Conservation (phyloP, 495 filamentous ascomycete species). For the Podospora pseudocomata region DNA sequence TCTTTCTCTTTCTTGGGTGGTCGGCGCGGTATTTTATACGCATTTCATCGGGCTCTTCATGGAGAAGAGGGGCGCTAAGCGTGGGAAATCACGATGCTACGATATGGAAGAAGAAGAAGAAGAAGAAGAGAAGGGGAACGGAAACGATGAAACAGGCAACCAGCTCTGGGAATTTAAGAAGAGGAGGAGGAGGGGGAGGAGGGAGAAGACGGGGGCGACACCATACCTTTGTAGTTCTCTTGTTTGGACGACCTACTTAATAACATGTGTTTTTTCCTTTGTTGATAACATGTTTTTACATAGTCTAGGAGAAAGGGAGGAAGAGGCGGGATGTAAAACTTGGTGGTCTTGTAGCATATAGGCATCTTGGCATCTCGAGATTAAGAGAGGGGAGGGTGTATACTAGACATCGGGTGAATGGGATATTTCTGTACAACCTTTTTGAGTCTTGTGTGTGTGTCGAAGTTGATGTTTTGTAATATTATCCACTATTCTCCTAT, state of each 20-base stretch:
- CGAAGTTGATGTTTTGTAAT: no score
- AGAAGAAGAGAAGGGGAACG: background rate
- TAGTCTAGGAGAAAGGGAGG: background rate
- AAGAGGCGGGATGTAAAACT: background rate
- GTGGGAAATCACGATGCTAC: slow-evolving; percentile 14
- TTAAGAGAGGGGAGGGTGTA: background rate
- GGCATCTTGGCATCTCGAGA: background rate
- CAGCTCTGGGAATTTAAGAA: slow-evolving; percentile 4
- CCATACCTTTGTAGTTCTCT: slow-evolving; percentile 11
- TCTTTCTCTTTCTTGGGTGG: slow-evolving; percentile 3
- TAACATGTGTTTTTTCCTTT: slow-evolving; percentile 16
- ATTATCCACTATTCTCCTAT: no score
- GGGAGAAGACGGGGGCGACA: slow-evolving; percentile 1
- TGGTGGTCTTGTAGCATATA: background rate
- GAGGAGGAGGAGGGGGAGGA: slow-evolving; percentile 5
- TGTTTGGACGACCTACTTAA: slow-evolving; percentile 8
- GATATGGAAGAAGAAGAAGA: background rate
- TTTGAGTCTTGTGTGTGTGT: background rate
- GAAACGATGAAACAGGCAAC: slow-evolving; percentile 8
- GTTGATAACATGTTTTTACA: slow-evolving; percentile 12
- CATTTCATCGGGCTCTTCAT: slow-evolving; percentile 9
- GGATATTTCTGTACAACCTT: background rate
- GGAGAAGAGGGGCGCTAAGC: background rate
- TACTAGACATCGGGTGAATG: background rate
- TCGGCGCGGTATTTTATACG: background rate